A percentile compares a stretch with the other conserved stretches of the same genome.
These are phyloP conservation scores for Lachnellula occidentalis DNA, from an alignment of 2,329 filamentous ascomycete species.

Conservation along the genomic window DNA sequence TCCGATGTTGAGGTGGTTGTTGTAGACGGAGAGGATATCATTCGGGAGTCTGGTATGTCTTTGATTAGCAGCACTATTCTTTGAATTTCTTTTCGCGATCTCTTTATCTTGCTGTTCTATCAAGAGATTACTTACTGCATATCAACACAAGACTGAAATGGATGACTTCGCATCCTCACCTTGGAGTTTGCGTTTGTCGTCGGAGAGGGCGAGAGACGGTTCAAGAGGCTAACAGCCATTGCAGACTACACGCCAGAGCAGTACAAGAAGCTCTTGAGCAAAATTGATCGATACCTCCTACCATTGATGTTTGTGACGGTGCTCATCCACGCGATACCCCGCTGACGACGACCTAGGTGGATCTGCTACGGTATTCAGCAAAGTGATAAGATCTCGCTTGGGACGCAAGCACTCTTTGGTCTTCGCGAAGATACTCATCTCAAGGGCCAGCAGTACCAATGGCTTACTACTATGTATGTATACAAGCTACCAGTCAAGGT, in stretches of 20 bases:
- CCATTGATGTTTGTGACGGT: constrained; percentile 39
- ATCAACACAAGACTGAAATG: no score
- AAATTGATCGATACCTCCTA: constrained; percentile 41
- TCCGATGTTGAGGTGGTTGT: constrained; percentile 7
- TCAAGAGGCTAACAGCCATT: background rate
- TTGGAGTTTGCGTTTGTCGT: background rate
- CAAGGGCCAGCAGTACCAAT: constrained; percentile 42
- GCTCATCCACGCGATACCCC: no score
- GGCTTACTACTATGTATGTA: constrained; percentile 30
- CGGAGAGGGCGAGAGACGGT: no score
- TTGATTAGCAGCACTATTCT: background rate
- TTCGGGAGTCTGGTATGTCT: constrained; percentile 13
- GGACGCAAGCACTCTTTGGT: constrained; percentile 43
- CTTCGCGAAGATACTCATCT: constrained; percentile 42
- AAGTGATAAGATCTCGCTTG: constrained; percentile 44
- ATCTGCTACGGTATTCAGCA: constrained; percentile 45
- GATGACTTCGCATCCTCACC: no score
- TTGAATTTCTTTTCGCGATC: no score
- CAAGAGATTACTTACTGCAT: no score
- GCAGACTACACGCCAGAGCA: constrained; percentile 34
- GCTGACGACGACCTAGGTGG: constrained; percentile 10
- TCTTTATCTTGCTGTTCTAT: no score
- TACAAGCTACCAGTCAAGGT: no score
- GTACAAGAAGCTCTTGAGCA: constrained; percentile 35
- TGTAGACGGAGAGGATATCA: constrained; percentile 9